A percentile compares a stretch with the other conserved stretches of the same genome.
These are phyloP conservation scores for Flaveria trinervia DNA, from an alignment of 129 eudicot species.

Conservation along the genomic window DNA sequence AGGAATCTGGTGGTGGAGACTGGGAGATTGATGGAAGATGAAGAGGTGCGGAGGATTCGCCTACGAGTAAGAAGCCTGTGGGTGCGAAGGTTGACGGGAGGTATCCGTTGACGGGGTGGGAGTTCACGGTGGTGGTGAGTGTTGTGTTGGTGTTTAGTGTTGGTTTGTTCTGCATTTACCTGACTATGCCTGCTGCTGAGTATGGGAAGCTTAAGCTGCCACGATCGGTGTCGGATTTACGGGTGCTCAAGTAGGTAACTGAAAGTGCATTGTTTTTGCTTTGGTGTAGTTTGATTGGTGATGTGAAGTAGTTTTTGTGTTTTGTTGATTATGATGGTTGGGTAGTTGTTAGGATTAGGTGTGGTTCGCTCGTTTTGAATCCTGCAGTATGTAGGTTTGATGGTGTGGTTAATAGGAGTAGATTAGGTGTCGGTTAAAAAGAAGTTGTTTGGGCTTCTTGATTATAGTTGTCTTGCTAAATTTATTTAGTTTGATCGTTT, in stretches of 20 bases:
- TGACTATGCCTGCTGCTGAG: conserved; percentile 87
- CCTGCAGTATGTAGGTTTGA: too few species aligned
- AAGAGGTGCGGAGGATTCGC: conserved; percentile 55
- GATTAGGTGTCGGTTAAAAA: too few species aligned
- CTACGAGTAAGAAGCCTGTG: conserved; percentile 57
- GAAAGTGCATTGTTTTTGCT: not conserved
- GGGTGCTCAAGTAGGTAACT: conserved; percentile 73
- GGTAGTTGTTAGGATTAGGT: too few species aligned
- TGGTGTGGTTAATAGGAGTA: too few species aligned
- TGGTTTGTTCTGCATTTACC: conserved; percentile 67
- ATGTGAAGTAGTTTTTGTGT: not conserved
- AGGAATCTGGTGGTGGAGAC: conserved; percentile 48
- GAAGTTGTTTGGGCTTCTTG: too few species aligned
- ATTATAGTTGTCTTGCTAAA: too few species aligned
- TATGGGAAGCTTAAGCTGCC: conserved; percentile 79
- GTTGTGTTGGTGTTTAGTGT: conserved; percentile 57
- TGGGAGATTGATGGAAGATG: conserved; percentile 31
- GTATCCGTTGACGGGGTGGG: conserved; percentile 76
- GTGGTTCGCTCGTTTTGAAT: too few species aligned
- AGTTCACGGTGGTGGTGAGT: conserved; percentile 61
- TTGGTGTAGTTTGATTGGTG: conserved; percentile 7
- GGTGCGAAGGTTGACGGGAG: conserved; percentile 54
- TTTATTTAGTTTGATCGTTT: too few species aligned
- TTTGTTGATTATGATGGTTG: too few species aligned
- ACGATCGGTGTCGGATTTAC: conserved; percentile 72